Conservation (phyloP, 2,329 filamentous ascomycete species). For the Sphaerostilbella broomeana region DNA sequence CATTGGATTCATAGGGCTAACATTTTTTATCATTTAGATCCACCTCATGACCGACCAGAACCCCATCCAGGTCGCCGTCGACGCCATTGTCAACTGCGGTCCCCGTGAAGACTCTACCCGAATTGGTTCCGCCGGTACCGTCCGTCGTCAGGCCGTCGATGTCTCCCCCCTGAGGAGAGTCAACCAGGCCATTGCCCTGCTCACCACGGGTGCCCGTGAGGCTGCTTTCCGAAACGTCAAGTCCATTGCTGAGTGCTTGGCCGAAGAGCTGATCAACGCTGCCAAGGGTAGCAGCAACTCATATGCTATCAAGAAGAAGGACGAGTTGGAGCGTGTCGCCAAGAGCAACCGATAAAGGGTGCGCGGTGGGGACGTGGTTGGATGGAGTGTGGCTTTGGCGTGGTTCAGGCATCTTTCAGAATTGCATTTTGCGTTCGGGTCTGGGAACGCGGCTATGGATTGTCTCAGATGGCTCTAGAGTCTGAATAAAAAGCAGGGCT, state of each 20-base stretch:
- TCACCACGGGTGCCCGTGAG: conserved; percentile 98
- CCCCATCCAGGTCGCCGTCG: conserved; percentile 98
- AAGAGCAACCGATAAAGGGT: conserved; percentile 98
- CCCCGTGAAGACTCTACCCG: conserved; percentile 99
- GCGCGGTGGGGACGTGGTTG: conserved; percentile 23
- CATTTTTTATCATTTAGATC: conserved; percentile 53
- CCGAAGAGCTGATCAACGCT: conserved; percentile 99
- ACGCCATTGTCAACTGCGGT: conserved; percentile 99
- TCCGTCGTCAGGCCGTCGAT: conserved; percentile 99
- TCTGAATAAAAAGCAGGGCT: conserved; percentile 39
- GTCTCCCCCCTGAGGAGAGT: conserved; percentile 98
- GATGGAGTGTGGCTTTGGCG: conserved; percentile 36
- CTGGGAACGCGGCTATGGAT: conserved; percentile 40
- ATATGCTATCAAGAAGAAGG: conserved; percentile 99
- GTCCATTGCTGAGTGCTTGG: conserved; percentile 98
- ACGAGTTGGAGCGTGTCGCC: conserved; percentile 99
- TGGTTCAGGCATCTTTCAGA: conserved; percentile 41
- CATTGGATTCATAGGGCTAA: conserved; percentile 20
- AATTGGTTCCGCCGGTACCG: conserved; percentile 98
- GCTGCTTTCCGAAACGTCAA: conserved; percentile 99
- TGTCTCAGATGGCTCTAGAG: conserved; percentile 38
- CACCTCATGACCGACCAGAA: conserved; percentile 99
- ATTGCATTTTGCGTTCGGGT: conserved; percentile 43
- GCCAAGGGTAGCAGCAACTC: conserved; percentile 99
- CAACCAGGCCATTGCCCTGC: conserved; percentile 98